Base-by-base conservation (phyloP, 1,284 basidiomycete genomes). In the Cutaneotrichosporon dermatis region DNA sequence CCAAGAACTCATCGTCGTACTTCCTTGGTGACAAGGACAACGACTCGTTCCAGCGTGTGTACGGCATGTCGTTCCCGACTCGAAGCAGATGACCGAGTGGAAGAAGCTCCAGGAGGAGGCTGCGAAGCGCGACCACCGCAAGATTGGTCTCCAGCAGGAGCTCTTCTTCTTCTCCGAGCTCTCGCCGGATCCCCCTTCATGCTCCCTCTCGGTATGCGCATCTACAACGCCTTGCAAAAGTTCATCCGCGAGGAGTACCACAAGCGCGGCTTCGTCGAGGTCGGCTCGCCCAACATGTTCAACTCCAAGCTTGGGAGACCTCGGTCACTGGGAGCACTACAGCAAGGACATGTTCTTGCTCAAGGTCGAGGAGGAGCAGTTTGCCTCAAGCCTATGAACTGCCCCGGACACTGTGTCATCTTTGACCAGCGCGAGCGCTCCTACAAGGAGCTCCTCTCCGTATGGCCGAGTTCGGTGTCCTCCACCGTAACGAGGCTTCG, bases 241-340 rank as follows among this genome's bases (percentile, higher is more conserved):
- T 84, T 95, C 67, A 88, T 99, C 83, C 85, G 90, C 69, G 90
- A 91, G 73, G 80, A 82, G 65, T 82, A 82, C 75, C 77, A 79
- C 67, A 76, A 76, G 66, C 77, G 81, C 57, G 80, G 79, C 37
- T 82, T 80, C 68, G 70, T 76, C 54, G 81, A 82, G 69, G 93
- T 99, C 68, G 96, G 97, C 70, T 91, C 95, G 10, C 96, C 96
- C 11, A 99, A 98, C 80, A 96, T 99, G 87, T 98, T 86, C 84
- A 87, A 96, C 83, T 84, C 86, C 61, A 97, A 98, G 78, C 84
- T 99, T 99, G 96, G 96, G 88, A 98, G 80, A 94, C 91, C 1
- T 99, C 95, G 96, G 96, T 6, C 96, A 99, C 77, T 98, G 91
- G 95, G 86, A 92, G 72, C 96, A 99, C 79, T 96, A 96, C 82